Conservation (phyloP, 768 basidiomycete genomes). For the Atractiella rhizophila region DNA sequence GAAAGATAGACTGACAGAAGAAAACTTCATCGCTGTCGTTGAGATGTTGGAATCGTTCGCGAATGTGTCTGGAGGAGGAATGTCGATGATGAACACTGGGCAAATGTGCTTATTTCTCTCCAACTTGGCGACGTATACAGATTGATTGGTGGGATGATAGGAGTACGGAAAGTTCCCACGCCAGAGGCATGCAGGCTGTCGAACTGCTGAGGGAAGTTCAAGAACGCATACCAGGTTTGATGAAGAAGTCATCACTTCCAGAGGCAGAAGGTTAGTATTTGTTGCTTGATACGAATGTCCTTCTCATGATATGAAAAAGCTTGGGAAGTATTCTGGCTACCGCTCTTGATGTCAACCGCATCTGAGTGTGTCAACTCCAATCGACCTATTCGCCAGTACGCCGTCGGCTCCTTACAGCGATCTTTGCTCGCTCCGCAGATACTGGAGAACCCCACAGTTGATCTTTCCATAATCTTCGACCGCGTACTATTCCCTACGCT, state of each 20-base stretch:
- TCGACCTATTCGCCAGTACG: slow-evolving; percentile 56
- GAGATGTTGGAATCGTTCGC: slow-evolving; percentile 70
- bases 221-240: slow-evolving; percentile 35
- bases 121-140: neutral
- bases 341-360: slow-evolving; percentile 43
- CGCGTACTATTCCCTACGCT: slow-evolving; percentile 69
- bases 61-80: slow-evolving; percentile 35
- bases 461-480: slow-evolving; percentile 66
- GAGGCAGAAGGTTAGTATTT: slow-evolving; percentile 20
- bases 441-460: slow-evolving; percentile 31
- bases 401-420: slow-evolving; percentile 58
- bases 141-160: neutral
- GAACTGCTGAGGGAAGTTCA: slow-evolving; percentile 55
- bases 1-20: slow-evolving; percentile 34
- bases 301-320: slow-evolving; percentile 23
- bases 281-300: neutral
- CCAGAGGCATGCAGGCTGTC: slow-evolving; percentile 58
- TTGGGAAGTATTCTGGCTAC: slow-evolving; percentile 54
- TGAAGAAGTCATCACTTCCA: slow-evolving; percentile 24
- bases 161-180: slow-evolving; percentile 32
- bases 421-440: slow-evolving; percentile 54
- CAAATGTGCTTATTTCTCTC: slow-evolving; percentile 2
- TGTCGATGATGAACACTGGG: slow-evolving; percentile 4
- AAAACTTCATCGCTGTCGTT: slow-evolving; percentile 58
- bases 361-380: slow-evolving; percentile 60